Percentiles rank a stretch among this genome's conserved stretches.
Evolutionary conservation across 2,329 filamentous ascomycete species (phyloP).

Genomic region (Cercospora beticola): DNA sequence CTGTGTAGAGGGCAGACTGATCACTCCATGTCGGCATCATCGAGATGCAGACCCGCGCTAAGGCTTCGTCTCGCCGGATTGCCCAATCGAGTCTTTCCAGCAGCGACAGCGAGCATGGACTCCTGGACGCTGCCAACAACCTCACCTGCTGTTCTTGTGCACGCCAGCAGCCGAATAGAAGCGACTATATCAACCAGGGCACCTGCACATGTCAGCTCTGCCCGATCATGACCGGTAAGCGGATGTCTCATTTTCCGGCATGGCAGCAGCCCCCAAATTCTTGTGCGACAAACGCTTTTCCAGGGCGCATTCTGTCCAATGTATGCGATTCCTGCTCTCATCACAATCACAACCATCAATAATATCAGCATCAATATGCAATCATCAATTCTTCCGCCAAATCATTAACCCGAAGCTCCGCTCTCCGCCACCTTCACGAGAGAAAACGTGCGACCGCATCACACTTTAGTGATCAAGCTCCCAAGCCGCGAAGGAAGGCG

Average conservation of each 20-base stretch:
- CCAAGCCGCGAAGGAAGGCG: slow-evolving; percentile 7
- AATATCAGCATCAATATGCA: not conserved
- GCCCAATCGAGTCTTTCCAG: not conserved
- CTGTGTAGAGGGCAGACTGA: not conserved
- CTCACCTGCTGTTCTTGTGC: not conserved
- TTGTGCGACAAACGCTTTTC: not conserved
- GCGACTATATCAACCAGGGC: not conserved
- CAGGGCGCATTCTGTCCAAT: not conserved
- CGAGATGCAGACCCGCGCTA: not conserved
- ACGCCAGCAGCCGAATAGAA: not conserved
- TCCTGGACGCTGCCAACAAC: not conserved
- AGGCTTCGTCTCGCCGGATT: not conserved
- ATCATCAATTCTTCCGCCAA: not conserved
- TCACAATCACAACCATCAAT: not conserved
- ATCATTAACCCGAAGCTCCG: not conserved
- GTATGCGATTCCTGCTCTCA: not conserved
- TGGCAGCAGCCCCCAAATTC: not conserved
- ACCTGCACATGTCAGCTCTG: not conserved
- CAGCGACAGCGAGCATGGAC: not conserved
- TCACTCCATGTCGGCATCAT: not conserved
- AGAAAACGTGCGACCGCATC: not conserved
- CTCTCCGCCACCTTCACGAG: not conserved
- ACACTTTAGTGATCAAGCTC: not conserved
- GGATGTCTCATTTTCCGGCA: not conserved
- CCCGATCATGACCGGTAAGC: not conserved